A percentile compares a stretch with the other conserved stretches of the same genome.
Conservation (phyloP, 768 basidiomycete genomes). For the Fistulinella prunicolor region DNA sequence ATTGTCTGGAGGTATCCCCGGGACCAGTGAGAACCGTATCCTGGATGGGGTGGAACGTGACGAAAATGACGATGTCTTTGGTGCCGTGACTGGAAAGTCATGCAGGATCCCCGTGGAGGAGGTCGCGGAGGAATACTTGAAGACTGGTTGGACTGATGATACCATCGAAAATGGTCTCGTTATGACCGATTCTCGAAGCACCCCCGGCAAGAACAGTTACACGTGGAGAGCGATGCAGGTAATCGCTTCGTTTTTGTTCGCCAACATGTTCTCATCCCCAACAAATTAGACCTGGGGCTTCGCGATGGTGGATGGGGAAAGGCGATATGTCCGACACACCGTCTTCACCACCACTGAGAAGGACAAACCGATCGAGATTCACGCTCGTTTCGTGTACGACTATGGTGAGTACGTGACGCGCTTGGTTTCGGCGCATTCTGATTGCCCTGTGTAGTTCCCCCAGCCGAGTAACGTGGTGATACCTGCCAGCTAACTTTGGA, state of each 20-base stretch:
- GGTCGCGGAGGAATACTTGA: constrained; percentile 42
- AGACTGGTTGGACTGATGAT: constrained; percentile 42
- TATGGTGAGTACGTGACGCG: constrained; percentile 48
- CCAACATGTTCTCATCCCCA: not conserved
- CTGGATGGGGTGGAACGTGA: constrained; percentile 53
- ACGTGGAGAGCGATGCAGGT: constrained; percentile 70
- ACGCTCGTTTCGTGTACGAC: constrained; percentile 60
- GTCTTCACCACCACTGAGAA: constrained; percentile 60
- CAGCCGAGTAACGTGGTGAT: not conserved
- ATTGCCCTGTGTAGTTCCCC: constrained; percentile 18
- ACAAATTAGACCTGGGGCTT: constrained; percentile 57
- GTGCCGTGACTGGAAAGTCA: constrained; percentile 51
- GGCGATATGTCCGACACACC: constrained; percentile 58
- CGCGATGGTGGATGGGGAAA: constrained; percentile 53
- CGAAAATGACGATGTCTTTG: constrained; percentile 63
- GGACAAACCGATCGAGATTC: constrained; percentile 45
- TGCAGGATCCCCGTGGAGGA: constrained; percentile 49
- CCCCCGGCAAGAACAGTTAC: constrained; percentile 56
- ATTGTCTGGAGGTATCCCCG: constrained; percentile 59
- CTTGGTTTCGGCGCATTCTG: constrained; percentile 6
- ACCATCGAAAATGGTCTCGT: constrained; percentile 36
- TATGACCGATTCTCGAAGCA: constrained; percentile 46
- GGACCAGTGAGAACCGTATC: constrained; percentile 53
- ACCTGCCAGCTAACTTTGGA: too few species aligned
- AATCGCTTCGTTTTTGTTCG: constrained; percentile 5